Evolutionary conservation across 2,329 filamentous ascomycete genomes (phyloP).

Genomic region (Penicillium crustosum): DNA sequence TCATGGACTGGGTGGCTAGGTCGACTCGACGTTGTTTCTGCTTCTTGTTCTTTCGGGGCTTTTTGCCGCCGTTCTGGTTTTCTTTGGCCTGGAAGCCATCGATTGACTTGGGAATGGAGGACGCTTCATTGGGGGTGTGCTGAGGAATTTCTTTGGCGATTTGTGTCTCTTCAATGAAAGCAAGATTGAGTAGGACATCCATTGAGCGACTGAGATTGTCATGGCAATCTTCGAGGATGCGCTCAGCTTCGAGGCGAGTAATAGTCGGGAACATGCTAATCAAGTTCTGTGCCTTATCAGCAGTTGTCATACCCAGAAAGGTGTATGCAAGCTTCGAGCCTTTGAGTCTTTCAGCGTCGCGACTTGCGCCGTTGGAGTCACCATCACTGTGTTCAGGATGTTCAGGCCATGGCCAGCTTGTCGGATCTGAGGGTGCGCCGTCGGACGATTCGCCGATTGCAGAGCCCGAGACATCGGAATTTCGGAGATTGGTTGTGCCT

Average conservation of each 20-base stretch:
- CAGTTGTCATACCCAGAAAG: constrained; percentile 39
- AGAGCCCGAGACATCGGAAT: constrained; percentile 26
- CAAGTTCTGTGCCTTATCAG: constrained; percentile 65
- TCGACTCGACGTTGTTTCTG: constrained; percentile 21
- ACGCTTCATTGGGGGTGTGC: constrained; percentile 11
- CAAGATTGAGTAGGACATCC: constrained; percentile 76
- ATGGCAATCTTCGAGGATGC: constrained; percentile 65
- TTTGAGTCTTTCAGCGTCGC: neutral
- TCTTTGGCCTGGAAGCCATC: constrained; percentile 72
- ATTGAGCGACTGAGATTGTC: constrained; percentile 69
- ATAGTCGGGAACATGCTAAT: constrained; percentile 70
- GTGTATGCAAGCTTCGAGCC: constrained; percentile 27
- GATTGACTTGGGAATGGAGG: constrained; percentile 65
- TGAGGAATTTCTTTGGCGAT: constrained; percentile 45
- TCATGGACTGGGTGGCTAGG: constrained; percentile 16
- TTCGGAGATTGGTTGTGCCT: constrained; percentile 57
- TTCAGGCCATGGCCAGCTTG: constrained; percentile 9
- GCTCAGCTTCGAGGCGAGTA: constrained; percentile 63
- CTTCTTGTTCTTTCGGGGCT: constrained; percentile 43
- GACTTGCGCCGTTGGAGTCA: constrained; percentile 28
- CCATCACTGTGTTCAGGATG: constrained; percentile 10
- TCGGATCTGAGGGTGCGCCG: neutral
- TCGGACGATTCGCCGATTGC: constrained; percentile 16
- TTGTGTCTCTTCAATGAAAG: constrained; percentile 70
- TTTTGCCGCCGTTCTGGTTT: constrained; percentile 42